These are phyloP conservation scores for Candida sphagnicola DNA, from an alignment of 805 yeast genomes.

Conservation along the genomic window DNA sequence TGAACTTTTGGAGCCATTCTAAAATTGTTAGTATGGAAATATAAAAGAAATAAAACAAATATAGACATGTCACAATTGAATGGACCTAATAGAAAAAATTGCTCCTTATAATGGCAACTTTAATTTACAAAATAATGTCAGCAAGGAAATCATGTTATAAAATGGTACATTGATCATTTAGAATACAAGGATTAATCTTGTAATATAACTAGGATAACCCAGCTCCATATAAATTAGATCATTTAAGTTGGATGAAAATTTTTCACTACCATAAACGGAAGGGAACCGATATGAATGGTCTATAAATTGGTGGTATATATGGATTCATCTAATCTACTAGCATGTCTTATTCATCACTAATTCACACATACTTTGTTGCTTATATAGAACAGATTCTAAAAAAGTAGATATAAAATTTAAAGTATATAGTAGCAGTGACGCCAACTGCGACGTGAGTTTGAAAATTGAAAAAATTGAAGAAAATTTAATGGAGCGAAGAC, in stretches of 20 bases:
- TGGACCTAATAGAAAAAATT: no score
- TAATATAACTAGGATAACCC: background rate
- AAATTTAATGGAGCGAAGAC: background rate
- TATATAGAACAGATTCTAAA: conserved; percentile 1
- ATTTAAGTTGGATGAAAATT: background rate
- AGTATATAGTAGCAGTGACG: background rate
- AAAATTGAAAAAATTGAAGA: background rate
- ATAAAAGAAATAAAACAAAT: no score
- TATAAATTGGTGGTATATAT: no score
- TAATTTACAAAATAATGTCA: no score
- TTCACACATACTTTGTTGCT: conserved; percentile 1
- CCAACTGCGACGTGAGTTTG: background rate
- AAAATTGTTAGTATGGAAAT: conserved; percentile 22
- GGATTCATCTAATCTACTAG: background rate
- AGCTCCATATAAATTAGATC: background rate
- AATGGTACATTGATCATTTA: no score
- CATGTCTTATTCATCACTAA: background rate
- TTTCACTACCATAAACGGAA: background rate
- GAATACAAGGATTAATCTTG: background rate
- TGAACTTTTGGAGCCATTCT: conserved; percentile 99
- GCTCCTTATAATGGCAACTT: no score
- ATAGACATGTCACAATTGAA: no score
- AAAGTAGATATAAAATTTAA: background rate
- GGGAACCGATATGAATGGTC: no score
- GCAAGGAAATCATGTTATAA: no score